A percentile compares a stretch with the other conserved stretches of the same genome.
These are phyloP conservation scores for Medicago ruthenica DNA, from an alignment of 306 rosid species.

Conservation along the genomic window DNA sequence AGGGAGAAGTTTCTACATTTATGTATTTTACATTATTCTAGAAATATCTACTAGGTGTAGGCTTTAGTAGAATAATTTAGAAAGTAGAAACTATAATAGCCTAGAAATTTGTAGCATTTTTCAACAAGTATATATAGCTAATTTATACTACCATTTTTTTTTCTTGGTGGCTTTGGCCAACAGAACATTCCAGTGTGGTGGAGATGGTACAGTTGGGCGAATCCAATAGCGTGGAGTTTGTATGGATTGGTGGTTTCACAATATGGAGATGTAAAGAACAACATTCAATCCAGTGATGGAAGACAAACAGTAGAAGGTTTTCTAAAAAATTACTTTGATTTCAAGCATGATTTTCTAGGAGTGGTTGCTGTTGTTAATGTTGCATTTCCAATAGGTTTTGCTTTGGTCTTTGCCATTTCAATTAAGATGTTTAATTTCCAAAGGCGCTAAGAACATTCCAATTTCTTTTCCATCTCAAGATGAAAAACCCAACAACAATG, in stretches of 20 bases:
- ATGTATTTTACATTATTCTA: no score
- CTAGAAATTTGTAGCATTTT: no score
- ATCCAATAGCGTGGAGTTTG: slow-evolving; percentile 67
- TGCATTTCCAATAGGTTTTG: slow-evolving; percentile 47
- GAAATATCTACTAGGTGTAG: no score
- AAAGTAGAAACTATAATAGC: no score
- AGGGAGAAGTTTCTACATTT: no score
- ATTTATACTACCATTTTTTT: background rate
- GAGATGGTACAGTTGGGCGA: slow-evolving; percentile 66
- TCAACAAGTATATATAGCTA: background rate
- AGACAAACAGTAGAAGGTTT: slow-evolving; percentile 48
- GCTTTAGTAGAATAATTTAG: no score
- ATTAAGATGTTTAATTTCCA: slow-evolving; percentile 52
- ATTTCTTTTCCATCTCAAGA: background rate
- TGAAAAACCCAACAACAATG: background rate
- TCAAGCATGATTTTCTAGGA: slow-evolving; percentile 52
- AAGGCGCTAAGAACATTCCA: slow-evolving; percentile 38
- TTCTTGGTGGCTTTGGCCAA: slow-evolving; percentile 2
- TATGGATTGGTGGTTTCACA: slow-evolving; percentile 70
- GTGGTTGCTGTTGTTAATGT: slow-evolving; percentile 50
- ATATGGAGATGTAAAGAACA: slow-evolving; percentile 53
- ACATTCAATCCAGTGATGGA: slow-evolving; percentile 34
- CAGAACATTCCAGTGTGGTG: slow-evolving; percentile 67
- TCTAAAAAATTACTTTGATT: slow-evolving; percentile 52
- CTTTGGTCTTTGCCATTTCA: slow-evolving; percentile 47